Evolutionary conservation across 441 rosid species (phyloP).

Genomic region (Melastoma candidum): DNA sequence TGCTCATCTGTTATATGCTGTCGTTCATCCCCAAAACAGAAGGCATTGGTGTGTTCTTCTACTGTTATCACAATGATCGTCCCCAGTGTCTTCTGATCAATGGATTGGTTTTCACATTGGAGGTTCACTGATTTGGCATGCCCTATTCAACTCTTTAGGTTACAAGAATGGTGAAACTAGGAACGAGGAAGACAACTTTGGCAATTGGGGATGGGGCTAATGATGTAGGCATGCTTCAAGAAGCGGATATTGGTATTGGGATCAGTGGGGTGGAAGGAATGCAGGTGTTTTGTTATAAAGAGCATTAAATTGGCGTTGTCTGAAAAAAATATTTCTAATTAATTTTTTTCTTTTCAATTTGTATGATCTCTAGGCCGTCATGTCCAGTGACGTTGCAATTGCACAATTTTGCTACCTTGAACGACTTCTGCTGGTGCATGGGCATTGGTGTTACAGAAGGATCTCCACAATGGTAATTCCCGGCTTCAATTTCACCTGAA

Average conservation of each 20-base stretch:
- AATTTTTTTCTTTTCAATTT: background rate
- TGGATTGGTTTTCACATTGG: no score
- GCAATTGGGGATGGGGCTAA: slow-evolving; percentile 15
- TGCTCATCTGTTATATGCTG: slow-evolving; percentile 14
- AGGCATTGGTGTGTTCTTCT: slow-evolving; percentile 14
- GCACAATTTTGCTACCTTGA: slow-evolving; percentile 11
- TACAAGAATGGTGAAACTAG: slow-evolving; percentile 11
- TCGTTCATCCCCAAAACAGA: slow-evolving; percentile 17
- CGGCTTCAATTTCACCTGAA: background rate
- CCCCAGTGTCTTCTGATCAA: no score
- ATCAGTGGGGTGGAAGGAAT: slow-evolving; percentile 16
- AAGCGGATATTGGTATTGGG: slow-evolving; percentile 15
- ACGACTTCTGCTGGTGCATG: slow-evolving; percentile 12
- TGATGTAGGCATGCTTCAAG: slow-evolving; percentile 18
- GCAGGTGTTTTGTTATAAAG: slow-evolving; percentile 4
- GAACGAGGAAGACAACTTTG: slow-evolving; percentile 10
- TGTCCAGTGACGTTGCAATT: slow-evolving; percentile 15
- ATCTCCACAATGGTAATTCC: slow-evolving; percentile 7
- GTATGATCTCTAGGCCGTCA: slow-evolving; percentile 8
- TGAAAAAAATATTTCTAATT: background rate
- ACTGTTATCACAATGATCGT: no score
- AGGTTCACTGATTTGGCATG: background rate
- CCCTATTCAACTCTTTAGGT: slow-evolving; percentile 1
- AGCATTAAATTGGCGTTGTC: background rate
- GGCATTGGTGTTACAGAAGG: slow-evolving; percentile 15